A percentile compares a stretch with the other conserved stretches of the same genome.
These are phyloP conservation scores for Calonectria pauciramosa DNA, from an alignment of 2,329 filamentous ascomycete species.

Conservation along the genomic window DNA sequence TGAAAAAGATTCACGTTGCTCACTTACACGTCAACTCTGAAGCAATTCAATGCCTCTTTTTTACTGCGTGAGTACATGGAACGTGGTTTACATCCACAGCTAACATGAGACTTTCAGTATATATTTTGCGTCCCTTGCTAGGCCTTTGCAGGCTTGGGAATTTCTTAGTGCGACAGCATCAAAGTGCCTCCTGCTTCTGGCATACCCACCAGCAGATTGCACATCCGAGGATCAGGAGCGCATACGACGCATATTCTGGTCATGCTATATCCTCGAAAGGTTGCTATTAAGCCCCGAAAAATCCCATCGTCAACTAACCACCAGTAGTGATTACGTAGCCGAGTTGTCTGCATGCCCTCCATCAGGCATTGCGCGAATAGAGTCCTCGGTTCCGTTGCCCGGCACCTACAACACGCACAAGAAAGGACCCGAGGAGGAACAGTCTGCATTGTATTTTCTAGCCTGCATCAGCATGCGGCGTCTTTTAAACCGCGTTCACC, in stretches of 20 bases:
- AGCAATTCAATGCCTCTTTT: constrained; percentile 65
- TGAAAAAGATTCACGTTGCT: constrained; percentile 61
- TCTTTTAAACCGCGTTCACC: constrained; percentile 62
- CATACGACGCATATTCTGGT: constrained; percentile 66
- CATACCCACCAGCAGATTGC: constrained; percentile 55
- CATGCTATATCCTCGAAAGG: constrained; percentile 68
- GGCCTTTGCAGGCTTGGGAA: constrained; percentile 66
- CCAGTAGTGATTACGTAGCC: constrained; percentile 63
- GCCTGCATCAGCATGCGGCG: constrained; percentile 67
- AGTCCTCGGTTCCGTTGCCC: constrained; percentile 63
- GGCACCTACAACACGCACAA: constrained; percentile 61
- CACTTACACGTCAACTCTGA: constrained; percentile 61
- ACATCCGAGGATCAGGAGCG: constrained; percentile 60
- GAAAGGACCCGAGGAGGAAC: constrained; percentile 55
- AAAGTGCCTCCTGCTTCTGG: constrained; percentile 63
- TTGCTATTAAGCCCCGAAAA: constrained; percentile 19
- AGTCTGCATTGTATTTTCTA: constrained; percentile 66
- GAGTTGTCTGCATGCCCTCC: constrained; percentile 65
- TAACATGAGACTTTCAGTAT: constrained; percentile 37
- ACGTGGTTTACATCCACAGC: accelerated
- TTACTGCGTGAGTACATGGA: constrained; percentile 57
- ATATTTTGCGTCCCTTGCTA: constrained; percentile 64
- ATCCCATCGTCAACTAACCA: neutral
- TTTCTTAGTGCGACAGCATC: constrained; percentile 63
- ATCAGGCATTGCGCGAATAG: constrained; percentile 64